Conservation (phyloP, 495 filamentous ascomycete species). For the Staphylotrichum tortipilum region DNA sequence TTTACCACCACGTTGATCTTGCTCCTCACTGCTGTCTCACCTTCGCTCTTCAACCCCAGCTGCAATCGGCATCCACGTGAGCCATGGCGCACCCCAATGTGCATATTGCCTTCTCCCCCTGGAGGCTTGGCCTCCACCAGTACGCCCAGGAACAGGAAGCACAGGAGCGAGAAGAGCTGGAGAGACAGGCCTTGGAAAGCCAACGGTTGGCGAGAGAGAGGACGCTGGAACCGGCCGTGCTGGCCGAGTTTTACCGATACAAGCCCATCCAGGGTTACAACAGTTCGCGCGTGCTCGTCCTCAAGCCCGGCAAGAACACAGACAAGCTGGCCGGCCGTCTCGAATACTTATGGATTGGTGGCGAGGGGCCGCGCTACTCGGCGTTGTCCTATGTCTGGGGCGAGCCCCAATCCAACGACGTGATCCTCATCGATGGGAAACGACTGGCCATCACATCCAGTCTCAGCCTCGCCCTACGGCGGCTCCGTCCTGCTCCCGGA, state of each 20-base stretch:
- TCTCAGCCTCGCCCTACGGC: neutral
- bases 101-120: conserved; percentile 5
- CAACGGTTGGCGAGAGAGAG: neutral
- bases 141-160: conserved; percentile 4
- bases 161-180: neutral
- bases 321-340: conserved; percentile 5
- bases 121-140: neutral
- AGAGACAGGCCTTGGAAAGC: neutral
- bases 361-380: neutral
- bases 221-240: conserved; percentile 5
- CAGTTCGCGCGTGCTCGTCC: conserved; percentile 2
- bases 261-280: neutral
- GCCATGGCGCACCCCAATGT: neutral
- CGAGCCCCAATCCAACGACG: neutral
- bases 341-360: neutral
- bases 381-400: conserved; percentile 10
- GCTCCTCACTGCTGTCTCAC: too few species aligned
- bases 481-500: neutral
- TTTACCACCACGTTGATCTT: neutral
- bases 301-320: conserved; percentile 1
- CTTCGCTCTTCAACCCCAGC: neutral
- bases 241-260: conserved; percentile 9
- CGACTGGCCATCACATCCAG: conserved; percentile 7
- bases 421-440: conserved; percentile 7
- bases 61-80: neutral